Conservation (phyloP, 495 filamentous ascomycete species). For the Neurospora pannonica region DNA sequence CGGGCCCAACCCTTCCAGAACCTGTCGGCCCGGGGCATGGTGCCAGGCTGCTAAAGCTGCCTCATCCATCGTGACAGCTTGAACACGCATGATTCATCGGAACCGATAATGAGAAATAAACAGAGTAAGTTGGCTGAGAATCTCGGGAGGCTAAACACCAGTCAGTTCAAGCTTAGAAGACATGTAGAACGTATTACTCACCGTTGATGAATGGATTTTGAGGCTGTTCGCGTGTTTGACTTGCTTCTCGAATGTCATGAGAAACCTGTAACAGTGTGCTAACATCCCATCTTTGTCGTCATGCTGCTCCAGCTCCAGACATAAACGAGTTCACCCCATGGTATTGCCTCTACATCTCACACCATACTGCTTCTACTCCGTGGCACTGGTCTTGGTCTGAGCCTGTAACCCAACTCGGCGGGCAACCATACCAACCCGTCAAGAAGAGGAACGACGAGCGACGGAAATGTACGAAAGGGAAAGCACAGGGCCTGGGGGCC, state of each 20-base stretch:
- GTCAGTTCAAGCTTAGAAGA: neutral
- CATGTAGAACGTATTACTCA: neutral
- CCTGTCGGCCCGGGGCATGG: too few relatives aligned
- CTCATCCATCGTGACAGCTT: too few relatives aligned
- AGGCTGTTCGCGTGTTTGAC: neutral
- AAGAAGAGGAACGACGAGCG: neutral
- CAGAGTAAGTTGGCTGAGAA: too few relatives aligned
- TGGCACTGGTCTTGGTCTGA: neutral
- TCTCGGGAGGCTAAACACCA: neutral
- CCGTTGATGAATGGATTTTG: neutral
- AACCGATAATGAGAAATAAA: too few relatives aligned
- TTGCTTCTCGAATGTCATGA: neutral
- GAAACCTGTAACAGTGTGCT: neutral
- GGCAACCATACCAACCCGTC: neutral
- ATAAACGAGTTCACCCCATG: neutral
- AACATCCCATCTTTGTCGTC: neutral
- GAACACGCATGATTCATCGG: too few relatives aligned
- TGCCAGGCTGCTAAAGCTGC: too few relatives aligned
- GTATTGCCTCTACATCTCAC: neutral
- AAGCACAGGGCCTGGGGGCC: neutral
- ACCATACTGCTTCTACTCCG: neutral
- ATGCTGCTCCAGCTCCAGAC: neutral
- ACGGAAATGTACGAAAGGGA: neutral
- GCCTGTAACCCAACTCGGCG: too few relatives aligned
- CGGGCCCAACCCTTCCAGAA: too few relatives aligned